These are phyloP conservation scores for Phytophthora sp. DNA, from an alignment of 352 stramenopile species.

Conservation along the genomic window DNA sequence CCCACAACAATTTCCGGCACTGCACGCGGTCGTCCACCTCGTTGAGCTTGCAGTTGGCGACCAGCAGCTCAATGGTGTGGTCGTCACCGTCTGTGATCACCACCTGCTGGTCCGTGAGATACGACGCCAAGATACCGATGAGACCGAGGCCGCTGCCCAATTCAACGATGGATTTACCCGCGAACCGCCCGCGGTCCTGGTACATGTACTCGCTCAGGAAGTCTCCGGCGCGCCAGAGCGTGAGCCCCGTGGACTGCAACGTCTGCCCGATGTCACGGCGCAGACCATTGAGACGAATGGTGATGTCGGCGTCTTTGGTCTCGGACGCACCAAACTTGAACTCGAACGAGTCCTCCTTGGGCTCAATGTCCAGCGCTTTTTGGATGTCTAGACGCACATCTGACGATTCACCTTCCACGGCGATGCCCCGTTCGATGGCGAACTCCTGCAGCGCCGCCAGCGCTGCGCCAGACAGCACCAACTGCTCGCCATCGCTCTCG, in stretches of 20 bases:
- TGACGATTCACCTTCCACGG: constrained; percentile 41
- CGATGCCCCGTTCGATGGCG: constrained; percentile 54
- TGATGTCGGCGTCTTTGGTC: constrained; percentile 50
- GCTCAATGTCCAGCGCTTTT: constrained; percentile 64
- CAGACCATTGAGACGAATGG: constrained; percentile 58
- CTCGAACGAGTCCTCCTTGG: constrained; percentile 64
- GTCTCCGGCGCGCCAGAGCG: constrained; percentile 64
- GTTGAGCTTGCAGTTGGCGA: constrained; percentile 65
- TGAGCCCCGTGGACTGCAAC: constrained; percentile 65
- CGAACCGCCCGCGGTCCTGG: constrained; percentile 42
- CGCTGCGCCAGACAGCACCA: constrained; percentile 51
- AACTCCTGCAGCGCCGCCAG: constrained; percentile 63
- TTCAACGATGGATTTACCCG: constrained; percentile 50
- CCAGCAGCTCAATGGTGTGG: constrained; percentile 51
- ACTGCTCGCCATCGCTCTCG: constrained; percentile 49
- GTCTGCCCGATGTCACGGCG: constrained; percentile 70
- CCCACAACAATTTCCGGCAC: constrained; percentile 62
- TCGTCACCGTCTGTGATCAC: constrained; percentile 70
- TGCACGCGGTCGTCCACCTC: constrained; percentile 40
- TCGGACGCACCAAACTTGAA: constrained; percentile 69
- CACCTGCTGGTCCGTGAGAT: constrained; percentile 58
- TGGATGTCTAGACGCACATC: constrained; percentile 63
- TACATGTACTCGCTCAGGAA: constrained; percentile 70
- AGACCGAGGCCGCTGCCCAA: constrained; percentile 66
- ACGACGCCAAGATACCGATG: constrained; percentile 61